A percentile compares a stretch with the other conserved stretches of the same genome.
Conservation (phyloP, 2,329 filamentous ascomycete species). For the Sporothrix dimorphospora region DNA sequence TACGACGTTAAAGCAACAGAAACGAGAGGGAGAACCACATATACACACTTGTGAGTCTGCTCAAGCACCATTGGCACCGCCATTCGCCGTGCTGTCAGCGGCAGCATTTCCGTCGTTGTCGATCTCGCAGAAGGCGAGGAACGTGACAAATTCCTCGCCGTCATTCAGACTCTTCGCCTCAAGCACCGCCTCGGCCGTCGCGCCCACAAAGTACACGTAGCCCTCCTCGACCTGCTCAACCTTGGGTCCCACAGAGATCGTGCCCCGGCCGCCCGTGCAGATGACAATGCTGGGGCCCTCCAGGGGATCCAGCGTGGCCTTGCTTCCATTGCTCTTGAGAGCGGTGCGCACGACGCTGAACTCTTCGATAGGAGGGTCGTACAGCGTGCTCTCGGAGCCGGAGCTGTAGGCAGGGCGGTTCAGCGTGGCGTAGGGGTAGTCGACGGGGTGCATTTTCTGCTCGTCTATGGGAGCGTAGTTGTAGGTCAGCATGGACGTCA, state of each 20-base stretch:
- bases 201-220: constrained; percentile 82
- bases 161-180: constrained; percentile 62
- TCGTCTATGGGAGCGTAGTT: constrained; percentile 91
- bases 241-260: constrained; percentile 82
- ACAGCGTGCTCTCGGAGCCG: constrained; percentile 71
- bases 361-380: constrained; percentile 95
- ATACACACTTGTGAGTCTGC: neutral
- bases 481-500: constrained; percentile 92
- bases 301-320: constrained; percentile 85
- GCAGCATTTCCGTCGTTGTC: constrained; percentile 46
- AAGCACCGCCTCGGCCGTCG: constrained; percentile 80
- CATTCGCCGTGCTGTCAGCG: constrained; percentile 41
- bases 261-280: constrained; percentile 81
- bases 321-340: constrained; percentile 71
- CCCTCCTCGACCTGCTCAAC: constrained; percentile 73
- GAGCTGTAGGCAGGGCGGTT: constrained; percentile 83
- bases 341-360: constrained; percentile 86
- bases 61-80: constrained; percentile 36
- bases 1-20: neutral
- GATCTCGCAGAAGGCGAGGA: constrained; percentile 93
- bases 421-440: constrained; percentile 84
- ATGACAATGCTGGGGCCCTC: constrained; percentile 91
- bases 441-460: constrained; percentile 86
- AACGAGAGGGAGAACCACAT: neutral
- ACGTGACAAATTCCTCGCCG: constrained; percentile 78